Conservation (phyloP, 768 basidiomycete species). For the Tylopilus felleus region DNA sequence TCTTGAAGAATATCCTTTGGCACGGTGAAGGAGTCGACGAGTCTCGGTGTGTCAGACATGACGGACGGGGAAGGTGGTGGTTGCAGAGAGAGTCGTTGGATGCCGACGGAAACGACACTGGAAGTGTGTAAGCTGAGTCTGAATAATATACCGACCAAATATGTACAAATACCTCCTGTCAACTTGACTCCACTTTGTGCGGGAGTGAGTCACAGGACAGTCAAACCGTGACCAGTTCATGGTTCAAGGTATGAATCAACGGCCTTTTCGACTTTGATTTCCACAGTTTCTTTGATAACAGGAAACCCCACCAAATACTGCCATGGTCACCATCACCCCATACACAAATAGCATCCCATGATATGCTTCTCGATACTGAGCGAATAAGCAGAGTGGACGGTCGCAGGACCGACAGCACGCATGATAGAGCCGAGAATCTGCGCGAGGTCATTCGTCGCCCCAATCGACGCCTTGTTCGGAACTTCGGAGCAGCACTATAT, state of each 20-base stretch:
- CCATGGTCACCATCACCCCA: slow-evolving; percentile 31
- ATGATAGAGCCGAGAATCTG: slow-evolving; percentile 23
- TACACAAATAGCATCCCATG: slow-evolving; percentile 59
- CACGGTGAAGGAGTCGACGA: slow-evolving; percentile 88
- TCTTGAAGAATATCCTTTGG: slow-evolving; percentile 93
- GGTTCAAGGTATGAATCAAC: neutral
- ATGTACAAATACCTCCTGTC: slow-evolving; percentile 22
- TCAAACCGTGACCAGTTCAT: no score
- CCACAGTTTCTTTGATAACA: slow-evolving; percentile 31
- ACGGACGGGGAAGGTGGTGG: slow-evolving; percentile 32
- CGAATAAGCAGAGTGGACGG: slow-evolving; percentile 26
- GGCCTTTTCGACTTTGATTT: neutral
- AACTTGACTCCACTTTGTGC: no score
- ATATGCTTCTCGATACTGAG: slow-evolving; percentile 32
- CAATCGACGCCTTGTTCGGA: no score
- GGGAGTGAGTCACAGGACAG: no score
- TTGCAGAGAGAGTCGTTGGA: slow-evolving; percentile 15
- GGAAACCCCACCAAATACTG: slow-evolving; percentile 23
- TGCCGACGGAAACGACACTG: neutral
- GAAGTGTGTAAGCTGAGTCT: slow-evolving; percentile 25
- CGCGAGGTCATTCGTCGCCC: no score
- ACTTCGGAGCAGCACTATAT: slow-evolving; percentile 51
- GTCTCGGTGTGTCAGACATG: slow-evolving; percentile 61
- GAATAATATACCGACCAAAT: slow-evolving; percentile 28
- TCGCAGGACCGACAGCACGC: slow-evolving; percentile 27